A percentile compares a stretch with the other conserved stretches of the same genome.
phyloP scores from a whole-genome alignment of 2,329 filamentous ascomycete species.

The Pseudocercospora ulei region DNA sequence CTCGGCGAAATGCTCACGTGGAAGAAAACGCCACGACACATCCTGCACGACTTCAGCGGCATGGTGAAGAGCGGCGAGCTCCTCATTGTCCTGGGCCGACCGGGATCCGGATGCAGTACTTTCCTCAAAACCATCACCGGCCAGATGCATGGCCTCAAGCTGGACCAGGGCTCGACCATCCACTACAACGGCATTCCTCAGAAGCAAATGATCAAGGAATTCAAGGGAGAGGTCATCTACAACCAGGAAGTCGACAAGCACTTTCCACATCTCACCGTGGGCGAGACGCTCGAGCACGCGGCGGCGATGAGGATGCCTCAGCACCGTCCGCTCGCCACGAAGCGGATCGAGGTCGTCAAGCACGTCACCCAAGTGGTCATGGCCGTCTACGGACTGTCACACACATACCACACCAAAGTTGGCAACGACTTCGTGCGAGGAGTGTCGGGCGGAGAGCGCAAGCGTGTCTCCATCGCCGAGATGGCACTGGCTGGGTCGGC shows the following conservation, averaged over 20 bases:
- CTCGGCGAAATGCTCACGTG: slow-evolving; percentile 48
- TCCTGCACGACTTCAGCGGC: slow-evolving; percentile 48
- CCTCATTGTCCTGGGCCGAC: slow-evolving; percentile 41
- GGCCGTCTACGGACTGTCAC: slow-evolving; percentile 46
- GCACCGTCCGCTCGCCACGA: slow-evolving; percentile 32
- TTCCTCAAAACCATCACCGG: slow-evolving; percentile 54
- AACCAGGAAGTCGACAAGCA: slow-evolving; percentile 45
- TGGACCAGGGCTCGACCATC: slow-evolving; percentile 45
- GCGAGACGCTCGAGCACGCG: slow-evolving; percentile 50
- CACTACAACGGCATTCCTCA: slow-evolving; percentile 52
- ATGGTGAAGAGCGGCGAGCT: slow-evolving; percentile 45
- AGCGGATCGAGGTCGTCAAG: slow-evolving; percentile 40
- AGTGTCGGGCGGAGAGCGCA: slow-evolving; percentile 47
- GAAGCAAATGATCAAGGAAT: slow-evolving; percentile 41
- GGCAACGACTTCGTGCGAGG: slow-evolving; percentile 53
- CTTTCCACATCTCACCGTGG: slow-evolving; percentile 50
- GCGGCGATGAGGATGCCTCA: slow-evolving; percentile 46
- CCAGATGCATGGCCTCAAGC: slow-evolving; percentile 49
- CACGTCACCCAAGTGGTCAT: slow-evolving; percentile 46
- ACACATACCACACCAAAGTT: slow-evolving; percentile 49
- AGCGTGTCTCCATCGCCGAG: slow-evolving; percentile 54
- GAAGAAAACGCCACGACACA: slow-evolving; percentile 46
- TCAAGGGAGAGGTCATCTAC: slow-evolving; percentile 42
- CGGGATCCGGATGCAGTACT: slow-evolving; percentile 54
- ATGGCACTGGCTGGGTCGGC: slow-evolving; percentile 37